Base-by-base conservation (phyloP, 1,284 basidiomycete species). In the Tranzscheliella williamsii region DNA sequence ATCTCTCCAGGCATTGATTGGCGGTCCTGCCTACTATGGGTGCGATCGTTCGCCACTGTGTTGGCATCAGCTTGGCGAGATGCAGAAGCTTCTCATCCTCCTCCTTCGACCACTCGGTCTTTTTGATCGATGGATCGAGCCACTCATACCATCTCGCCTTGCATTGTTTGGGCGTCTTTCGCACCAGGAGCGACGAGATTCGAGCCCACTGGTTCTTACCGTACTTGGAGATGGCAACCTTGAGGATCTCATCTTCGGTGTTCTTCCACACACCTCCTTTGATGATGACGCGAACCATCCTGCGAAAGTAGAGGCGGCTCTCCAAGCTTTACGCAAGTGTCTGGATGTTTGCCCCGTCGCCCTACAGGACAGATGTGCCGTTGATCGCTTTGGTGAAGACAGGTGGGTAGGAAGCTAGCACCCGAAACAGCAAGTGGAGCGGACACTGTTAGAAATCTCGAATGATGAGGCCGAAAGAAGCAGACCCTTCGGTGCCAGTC, bases 121-220 rank as follows among this genome's bases (percentile, higher is more conserved):
- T 99, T 80, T 97, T 98, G 81, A 98, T 99, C 39, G 92, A 94
- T 6, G 95, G 95, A 80, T 99, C 95, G 43, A 98, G 82, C 95
- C 95, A 98, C 81, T 98, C 95, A 79, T 96, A 97, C 95, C 95
- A 98, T 51, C 83, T 76, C 21, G 94, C 95, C 80, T 98, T 99
- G 82, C 95, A 98, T 81, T 99, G 95, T 79, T 99, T 99, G 11
- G 95, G 93, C 11, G 95, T 98, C 81, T 99, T 99, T 67, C 95
- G 86, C 32, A 98, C 95, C 40, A 99, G 85, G 22, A 99, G 83
- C 30, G 94, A 98, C 7, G 92, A 96, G 78, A 99, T 98, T 73
- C 94, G 91, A 20, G 95, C 94, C 93, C 93, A 90, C 49, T 44
- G 54, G 23, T 77, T 77, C 52, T 66, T 68, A 22, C 75, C 75